Conservation (phyloP, 2,329 filamentous ascomycete species). For the Knufia petricola region DNA sequence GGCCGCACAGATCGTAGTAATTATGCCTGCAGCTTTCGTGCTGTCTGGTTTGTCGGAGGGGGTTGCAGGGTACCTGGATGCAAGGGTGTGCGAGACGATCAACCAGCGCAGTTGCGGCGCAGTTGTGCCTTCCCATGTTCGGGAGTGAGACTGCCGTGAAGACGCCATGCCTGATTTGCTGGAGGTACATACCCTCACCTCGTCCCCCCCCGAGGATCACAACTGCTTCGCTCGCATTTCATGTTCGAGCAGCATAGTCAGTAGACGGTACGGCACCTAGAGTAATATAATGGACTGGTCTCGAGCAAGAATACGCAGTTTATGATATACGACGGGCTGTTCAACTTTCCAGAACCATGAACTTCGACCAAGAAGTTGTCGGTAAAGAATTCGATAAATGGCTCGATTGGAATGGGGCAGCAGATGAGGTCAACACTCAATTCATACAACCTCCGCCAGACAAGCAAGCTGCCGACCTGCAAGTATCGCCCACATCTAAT, state of each 20-base stretch:
- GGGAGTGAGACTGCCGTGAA: background rate
- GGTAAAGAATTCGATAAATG: conserved; percentile 23
- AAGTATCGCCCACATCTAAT: conserved; percentile 22
- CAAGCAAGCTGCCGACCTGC: conserved; percentile 8
- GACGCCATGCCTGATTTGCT: background rate
- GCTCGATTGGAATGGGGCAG: conserved; percentile 21
- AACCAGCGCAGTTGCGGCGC: too few species aligned
- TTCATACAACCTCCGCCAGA: conserved; percentile 5
- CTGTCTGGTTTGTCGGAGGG: too few species aligned
- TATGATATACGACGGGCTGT: background rate
- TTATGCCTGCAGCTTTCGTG: too few species aligned
- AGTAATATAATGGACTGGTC: conserved; percentile 4
- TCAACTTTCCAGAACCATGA: background rate
- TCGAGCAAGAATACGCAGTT: background rate
- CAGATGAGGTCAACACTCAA: conserved; percentile 7
- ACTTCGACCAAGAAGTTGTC: conserved; percentile 8
- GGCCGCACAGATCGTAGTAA: too few species aligned
- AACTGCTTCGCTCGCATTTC: background rate
- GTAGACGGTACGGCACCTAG: background rate
- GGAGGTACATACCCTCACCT: background rate
- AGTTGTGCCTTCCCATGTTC: background rate
- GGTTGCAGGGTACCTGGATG: too few species aligned
- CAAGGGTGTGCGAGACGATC: too few species aligned
- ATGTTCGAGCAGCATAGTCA: background rate
- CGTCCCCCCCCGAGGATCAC: background rate